phyloP scores from a whole-genome alignment of 23 red algal species.

The Chondrus crispus region DNA sequence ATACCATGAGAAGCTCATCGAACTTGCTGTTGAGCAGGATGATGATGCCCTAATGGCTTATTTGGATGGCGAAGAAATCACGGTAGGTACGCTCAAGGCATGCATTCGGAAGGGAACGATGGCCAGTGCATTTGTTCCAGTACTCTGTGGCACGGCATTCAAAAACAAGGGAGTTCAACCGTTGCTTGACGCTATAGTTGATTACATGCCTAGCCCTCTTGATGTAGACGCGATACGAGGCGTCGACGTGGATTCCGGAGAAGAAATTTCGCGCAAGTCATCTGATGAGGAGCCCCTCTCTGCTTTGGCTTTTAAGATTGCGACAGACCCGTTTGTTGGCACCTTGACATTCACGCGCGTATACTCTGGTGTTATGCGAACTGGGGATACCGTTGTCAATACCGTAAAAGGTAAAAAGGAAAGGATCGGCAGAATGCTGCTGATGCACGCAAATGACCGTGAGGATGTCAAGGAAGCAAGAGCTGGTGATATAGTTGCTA shows the following conservation, averaged over 20 bases:
- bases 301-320: constrained; percentile 98
- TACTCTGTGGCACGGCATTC: constrained; percentile 95
- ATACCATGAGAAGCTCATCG: constrained; percentile 87
- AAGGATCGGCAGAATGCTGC: constrained; percentile 89
- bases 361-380: constrained; percentile 91
- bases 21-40: constrained; percentile 91
- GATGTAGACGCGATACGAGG: constrained; percentile 93
- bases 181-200: constrained; percentile 88
- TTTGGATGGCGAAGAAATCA: constrained; percentile 83
- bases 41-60: constrained; percentile 87
- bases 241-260: constrained; percentile 54
- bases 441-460: constrained; percentile 99
- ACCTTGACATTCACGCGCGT: constrained; percentile 90
- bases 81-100: constrained; percentile 45
- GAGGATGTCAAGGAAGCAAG: constrained; percentile 90
- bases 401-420: constrained; percentile 92
- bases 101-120: constrained; percentile 96
- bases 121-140: constrained; percentile 76
- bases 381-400: constrained; percentile 85
- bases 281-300: constrained; percentile 93
- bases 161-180: constrained; percentile 99
- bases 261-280: constrained; percentile 72
- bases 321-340: constrained; percentile 97
- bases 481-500: constrained; percentile 96
- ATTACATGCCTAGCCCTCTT: constrained; percentile 93